Conservation (phyloP, 1,284 basidiomycete species). For the Somion occarium region DNA sequence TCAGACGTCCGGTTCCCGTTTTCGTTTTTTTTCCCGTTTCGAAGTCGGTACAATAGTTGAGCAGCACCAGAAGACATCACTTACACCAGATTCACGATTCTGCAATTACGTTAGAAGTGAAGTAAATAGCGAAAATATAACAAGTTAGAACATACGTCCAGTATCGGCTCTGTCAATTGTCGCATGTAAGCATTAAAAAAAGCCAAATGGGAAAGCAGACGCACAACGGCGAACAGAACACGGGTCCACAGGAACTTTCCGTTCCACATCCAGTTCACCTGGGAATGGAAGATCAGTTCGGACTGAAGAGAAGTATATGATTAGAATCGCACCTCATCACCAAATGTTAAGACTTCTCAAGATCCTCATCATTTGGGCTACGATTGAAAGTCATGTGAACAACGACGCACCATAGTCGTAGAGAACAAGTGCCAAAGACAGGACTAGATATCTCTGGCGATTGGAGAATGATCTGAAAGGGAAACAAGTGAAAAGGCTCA, state of each 20-base stretch:
- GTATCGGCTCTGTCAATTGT: neutral
- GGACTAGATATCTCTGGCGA: neutral
- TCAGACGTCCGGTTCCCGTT: too few species aligned
- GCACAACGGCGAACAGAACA: neutral
- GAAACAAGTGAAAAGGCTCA: neutral
- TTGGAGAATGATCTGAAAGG: neutral
- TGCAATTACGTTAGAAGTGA: neutral
- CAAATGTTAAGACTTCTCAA: neutral
- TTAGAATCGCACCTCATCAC: neutral
- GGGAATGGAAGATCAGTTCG: neutral
- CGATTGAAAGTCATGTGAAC: neutral
- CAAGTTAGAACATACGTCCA: neutral
- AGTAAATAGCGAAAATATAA: neutral
- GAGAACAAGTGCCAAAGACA: neutral
- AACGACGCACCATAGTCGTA: neutral
- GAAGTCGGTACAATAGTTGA: too few species aligned
- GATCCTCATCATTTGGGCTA: neutral
- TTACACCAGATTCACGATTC: neutral
- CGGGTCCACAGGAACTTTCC: neutral
- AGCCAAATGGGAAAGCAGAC: neutral
- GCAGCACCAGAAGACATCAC: too few species aligned
- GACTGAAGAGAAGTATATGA: neutral
- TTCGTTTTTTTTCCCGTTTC: too few species aligned
- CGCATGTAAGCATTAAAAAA: neutral
- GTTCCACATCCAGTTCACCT: neutral